Base-by-base conservation (phyloP, 805 yeast genomes). In the Yarrowia bubula region DNA sequence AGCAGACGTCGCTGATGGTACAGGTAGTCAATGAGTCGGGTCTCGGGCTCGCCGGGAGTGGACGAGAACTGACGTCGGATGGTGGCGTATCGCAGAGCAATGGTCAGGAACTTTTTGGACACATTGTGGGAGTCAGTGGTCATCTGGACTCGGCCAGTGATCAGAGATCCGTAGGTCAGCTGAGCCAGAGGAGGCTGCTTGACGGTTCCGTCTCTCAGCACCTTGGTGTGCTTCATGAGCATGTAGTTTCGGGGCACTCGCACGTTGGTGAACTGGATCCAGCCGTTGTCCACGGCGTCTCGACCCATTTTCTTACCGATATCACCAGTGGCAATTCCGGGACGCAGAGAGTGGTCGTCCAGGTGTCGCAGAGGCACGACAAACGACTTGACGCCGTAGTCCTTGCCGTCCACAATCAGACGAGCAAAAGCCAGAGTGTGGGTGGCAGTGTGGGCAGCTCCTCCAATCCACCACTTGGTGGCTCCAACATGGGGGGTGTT, bases 391-490 rank as follows among this genome's bases (percentile, higher is more conserved):
- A 92, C 96, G 53, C 98, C 98, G 74, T 91, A 86, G 76, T 92
- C 98, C 75, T 88, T 84, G 37, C 89, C 93, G 47, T 87, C 79
- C 28, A 90, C 91, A 61, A 89, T 83, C 68, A 92, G 80, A 67
- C 98, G 82, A 4, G 97, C 97, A 75, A 86, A 92, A 31, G 85
- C 88, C 15, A 87, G 84, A 18, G 90, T 80, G 77, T 92, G 97
- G 35, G 92, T 90, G 4, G 97, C 90, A 15, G 96, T 87, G 76
- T 90, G 96, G 13, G 97, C 97, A 43, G 97, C 97, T 71, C 98
- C 98, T 55, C 98, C 98, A 72, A 92, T 92, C 98, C 98, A 92
- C 97, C 98, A 92, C 75, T 92, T 92, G 18, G 97, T 92, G 48
- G 98, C 97, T 39, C 96, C 92, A 62, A 89, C 76, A 73, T 92